phyloP scores from a whole-genome alignment of 2,329 filamentous ascomycete species.

The Exophiala aquamarina region DNA sequence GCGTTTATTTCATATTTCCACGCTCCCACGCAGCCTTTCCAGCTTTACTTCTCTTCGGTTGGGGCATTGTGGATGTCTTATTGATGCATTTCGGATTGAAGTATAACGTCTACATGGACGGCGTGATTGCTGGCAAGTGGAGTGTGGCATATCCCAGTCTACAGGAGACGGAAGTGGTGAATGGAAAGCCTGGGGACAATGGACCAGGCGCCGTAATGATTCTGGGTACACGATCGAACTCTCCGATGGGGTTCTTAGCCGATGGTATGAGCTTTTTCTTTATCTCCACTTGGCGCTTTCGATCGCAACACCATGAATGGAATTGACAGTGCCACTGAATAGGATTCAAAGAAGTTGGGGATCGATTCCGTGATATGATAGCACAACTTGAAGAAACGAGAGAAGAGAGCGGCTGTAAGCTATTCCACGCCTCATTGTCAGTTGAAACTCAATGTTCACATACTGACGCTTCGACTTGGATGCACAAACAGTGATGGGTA shows the following conservation, averaged over 20 bases:
- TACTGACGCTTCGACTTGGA: not conserved
- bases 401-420: constrained; percentile 44
- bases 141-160: constrained; percentile 40
- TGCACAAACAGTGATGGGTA: constrained; percentile 38
- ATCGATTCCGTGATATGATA: constrained; percentile 34
- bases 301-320: not conserved
- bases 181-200: constrained; percentile 28
- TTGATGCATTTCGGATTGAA: constrained; percentile 34
- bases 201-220: constrained; percentile 38
- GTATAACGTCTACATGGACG: constrained; percentile 38
- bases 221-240: constrained; percentile 36
- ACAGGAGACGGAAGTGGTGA: constrained; percentile 29
- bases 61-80: constrained; percentile 34
- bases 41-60: constrained; percentile 29
- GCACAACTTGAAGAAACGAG: constrained; percentile 32
- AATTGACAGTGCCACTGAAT: not conserved
- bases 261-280: constrained; percentile 30
- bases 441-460: too few species aligned
- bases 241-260: constrained; percentile 42
- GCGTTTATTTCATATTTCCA: constrained; percentile 28
- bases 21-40: constrained; percentile 37
- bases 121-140: constrained; percentile 29
- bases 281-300: too few species aligned
- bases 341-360: constrained; percentile 28
- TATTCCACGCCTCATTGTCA: not conserved